Evolutionary conservation across 345 rosid genomes (phyloP).

Genomic region (Ceriops decandra): DNA sequence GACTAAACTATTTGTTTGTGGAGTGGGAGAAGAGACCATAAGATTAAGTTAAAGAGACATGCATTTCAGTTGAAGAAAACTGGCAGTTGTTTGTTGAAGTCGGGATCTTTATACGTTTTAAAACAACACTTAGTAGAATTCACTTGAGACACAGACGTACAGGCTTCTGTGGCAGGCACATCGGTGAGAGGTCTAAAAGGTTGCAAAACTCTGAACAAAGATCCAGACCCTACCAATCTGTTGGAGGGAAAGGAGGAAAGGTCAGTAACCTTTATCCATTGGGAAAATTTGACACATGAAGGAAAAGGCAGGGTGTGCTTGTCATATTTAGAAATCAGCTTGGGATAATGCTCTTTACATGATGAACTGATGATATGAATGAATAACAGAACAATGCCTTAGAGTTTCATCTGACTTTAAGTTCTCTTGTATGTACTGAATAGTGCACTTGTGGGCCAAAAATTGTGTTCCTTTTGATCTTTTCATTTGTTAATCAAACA

Average conservation of each 20-base stretch:
- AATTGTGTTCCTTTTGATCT: background rate
- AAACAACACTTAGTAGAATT: slow-evolving; percentile 1
- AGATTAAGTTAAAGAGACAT: background rate
- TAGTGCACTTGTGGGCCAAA: no score
- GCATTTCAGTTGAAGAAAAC: background rate
- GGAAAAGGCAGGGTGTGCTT: background rate
- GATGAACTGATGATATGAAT: background rate
- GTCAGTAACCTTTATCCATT: slow-evolving; percentile 30
- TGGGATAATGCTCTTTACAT: background rate
- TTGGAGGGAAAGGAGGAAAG: slow-evolving; percentile 78
- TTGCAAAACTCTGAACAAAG: slow-evolving; percentile 82
- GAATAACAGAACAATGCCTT: background rate
- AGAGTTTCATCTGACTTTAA: background rate
- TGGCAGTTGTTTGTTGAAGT: background rate
- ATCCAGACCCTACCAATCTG: slow-evolving; percentile 86
- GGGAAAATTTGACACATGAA: background rate
- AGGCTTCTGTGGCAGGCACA: slow-evolving; percentile 81
- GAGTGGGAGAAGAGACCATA: no score
- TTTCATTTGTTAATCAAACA: background rate
- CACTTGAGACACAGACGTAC: slow-evolving; percentile 21
- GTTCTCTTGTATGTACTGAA: no score
- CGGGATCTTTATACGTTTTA: background rate
- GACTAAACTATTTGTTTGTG: no score
- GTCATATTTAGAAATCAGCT: background rate
- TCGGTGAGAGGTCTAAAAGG: slow-evolving; percentile 80